Evolutionary conservation across 768 basidiomycete species (phyloP).

Genomic region (Nidularia sp.): DNA sequence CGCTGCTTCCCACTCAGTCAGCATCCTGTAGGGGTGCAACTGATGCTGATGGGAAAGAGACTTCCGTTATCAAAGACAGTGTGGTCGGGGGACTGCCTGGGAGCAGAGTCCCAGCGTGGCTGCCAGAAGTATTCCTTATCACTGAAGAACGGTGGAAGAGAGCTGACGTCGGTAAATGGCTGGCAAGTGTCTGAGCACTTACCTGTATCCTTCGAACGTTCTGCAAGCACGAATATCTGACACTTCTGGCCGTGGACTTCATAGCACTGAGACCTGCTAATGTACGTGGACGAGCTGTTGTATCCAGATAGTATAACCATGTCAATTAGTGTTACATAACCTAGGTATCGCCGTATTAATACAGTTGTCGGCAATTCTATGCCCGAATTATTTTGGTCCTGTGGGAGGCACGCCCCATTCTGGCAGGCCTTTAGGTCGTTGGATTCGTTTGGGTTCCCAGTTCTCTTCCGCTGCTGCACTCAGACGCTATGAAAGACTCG

Average conservation of each 20-base stretch:
- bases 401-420: conserved; percentile 89
- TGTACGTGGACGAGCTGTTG: not conserved
- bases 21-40: not conserved
- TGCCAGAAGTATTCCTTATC: conserved; percentile 49
- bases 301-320: not conserved
- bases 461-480: conserved; percentile 60
- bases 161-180: conserved; percentile 28
- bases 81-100: conserved; percentile 3
- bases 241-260: too few species aligned
- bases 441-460: conserved; percentile 86
- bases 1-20: not conserved
- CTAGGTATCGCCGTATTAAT: not conserved
- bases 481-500: conserved; percentile 44
- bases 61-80: conserved; percentile 10
- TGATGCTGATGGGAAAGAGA: not conserved
- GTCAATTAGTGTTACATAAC: not conserved
- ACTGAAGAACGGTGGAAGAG: conserved; percentile 45
- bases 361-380: not conserved
- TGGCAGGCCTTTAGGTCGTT: conserved; percentile 80
- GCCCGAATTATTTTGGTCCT: conserved; percentile 27
- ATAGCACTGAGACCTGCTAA: too few species aligned
- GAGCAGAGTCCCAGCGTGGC: conserved; percentile 28
- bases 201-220: too few species aligned
- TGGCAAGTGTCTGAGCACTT: not conserved
- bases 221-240: too few species aligned